Percentiles rank a stretch among this genome's conserved stretches.
These are phyloP conservation scores for Tephrocybe sp. DNA, from an alignment of 768 basidiomycete species.

Conservation along the genomic window DNA sequence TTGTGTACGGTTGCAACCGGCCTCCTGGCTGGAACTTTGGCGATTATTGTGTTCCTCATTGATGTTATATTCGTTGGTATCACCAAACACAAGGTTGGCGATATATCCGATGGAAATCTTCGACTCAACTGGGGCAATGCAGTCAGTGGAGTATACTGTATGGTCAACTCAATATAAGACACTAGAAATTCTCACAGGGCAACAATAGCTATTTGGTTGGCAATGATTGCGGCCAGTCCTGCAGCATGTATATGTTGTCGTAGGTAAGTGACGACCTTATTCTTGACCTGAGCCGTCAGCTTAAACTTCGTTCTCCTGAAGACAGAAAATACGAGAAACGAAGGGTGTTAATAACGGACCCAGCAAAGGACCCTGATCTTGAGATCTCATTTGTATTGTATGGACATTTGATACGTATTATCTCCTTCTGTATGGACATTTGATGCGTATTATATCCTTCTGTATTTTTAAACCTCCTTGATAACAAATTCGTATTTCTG, in stretches of 20 bases:
- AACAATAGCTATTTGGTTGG: slow-evolving; percentile 47
- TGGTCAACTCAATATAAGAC: too few species aligned
- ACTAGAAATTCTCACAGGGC: too few species aligned
- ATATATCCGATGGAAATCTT: slow-evolving; percentile 40
- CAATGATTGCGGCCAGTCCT: slow-evolving; percentile 35
- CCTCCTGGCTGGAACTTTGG: slow-evolving; percentile 40
- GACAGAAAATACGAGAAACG: too few species aligned
- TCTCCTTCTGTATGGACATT: too few species aligned
- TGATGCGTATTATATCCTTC: too few species aligned
- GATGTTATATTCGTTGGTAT: slow-evolving; percentile 51
- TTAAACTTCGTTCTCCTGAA: too few species aligned
- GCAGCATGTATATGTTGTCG: slow-evolving; percentile 30
- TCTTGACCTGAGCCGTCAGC: neutral
- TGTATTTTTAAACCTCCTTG: too few species aligned
- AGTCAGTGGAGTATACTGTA: slow-evolving; percentile 30
- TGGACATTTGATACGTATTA: neutral
- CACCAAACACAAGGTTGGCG: slow-evolving; percentile 39
- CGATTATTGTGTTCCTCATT: slow-evolving; percentile 53
- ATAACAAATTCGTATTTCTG: too few species aligned
- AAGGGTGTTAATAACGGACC: too few species aligned
- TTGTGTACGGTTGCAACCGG: slow-evolving; percentile 36
- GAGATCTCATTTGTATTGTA: too few species aligned
- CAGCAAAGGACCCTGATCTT: neutral
- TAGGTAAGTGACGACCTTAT: slow-evolving; percentile 5
- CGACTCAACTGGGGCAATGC: slow-evolving; percentile 50